Conservation (phyloP, 495 filamentous ascomycete genomes). For the Eremomyces bilateralis region DNA sequence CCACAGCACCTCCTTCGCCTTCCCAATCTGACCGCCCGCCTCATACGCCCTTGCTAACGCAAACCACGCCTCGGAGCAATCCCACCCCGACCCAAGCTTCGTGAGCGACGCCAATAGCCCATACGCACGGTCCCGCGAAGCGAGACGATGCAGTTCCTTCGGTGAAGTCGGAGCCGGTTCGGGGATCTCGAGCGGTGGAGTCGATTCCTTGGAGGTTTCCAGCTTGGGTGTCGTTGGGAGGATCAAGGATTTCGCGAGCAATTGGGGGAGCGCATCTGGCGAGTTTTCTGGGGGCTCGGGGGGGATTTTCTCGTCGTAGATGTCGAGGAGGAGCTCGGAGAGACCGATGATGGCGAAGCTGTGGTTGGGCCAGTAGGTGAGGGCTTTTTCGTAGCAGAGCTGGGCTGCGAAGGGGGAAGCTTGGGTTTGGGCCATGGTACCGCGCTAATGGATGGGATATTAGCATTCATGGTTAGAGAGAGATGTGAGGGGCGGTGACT, state of each 20-base stretch:
- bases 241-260: too few species aligned
- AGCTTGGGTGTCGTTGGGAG: background rate
- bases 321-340: conserved; percentile 65
- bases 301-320: conserved; percentile 44
- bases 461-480: conserved; percentile 17
- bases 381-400: conserved; percentile 54
- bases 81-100: conserved; percentile 75
- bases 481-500: conserved; percentile 10
- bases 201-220: background rate
- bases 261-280: background rate
- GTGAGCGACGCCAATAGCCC: conserved; percentile 60
- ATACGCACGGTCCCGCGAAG: conserved; percentile 69
- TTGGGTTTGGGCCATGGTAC: conserved; percentile 39
- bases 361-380: conserved; percentile 54
- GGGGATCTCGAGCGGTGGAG: background rate
- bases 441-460: too few species aligned
- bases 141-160: conserved; percentile 51
- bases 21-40: conserved; percentile 58
- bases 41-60: conserved; percentile 70
- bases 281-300: conserved; percentile 18
- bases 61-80: conserved; percentile 85
- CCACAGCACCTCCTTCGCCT: conserved; percentile 58
- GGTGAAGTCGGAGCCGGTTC: conserved; percentile 18
- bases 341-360: conserved; percentile 60
- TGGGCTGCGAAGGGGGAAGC: conserved; percentile 42